Evolutionary conservation across 306 rosid species (phyloP), one percentile per base, ranked within the genome.

Genomic region (Delonix regia): DNA sequence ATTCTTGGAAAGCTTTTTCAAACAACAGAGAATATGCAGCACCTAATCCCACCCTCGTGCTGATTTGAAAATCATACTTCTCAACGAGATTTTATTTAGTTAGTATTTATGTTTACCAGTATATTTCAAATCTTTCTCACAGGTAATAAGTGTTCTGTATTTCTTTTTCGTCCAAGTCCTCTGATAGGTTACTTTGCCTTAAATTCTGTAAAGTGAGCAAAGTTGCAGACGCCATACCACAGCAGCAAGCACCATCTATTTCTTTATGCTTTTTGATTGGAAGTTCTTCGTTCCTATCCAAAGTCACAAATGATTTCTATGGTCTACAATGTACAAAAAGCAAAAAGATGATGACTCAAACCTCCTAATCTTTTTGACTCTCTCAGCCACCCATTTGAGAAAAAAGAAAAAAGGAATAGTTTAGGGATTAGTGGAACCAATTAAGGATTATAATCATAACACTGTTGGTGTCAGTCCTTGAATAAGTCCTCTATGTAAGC

Each of bases 281-380:
- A 86, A 78, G 81, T 61, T 78, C 86, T 77, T 81, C 73, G 77
- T 85, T 85, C 82, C 85, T 84, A 76, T 78, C 78, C 85, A 88
- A 83, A 86, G 89, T 78, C 84, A 69, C 76, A 72, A 77, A 86
- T 87, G 77, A 85, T 92, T 88, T 88, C 71, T 38, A 78, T 82
- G 93, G 93, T 82, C 93, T 83, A 82, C 90, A 83, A 81, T 84
- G 78, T 74, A 81, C 78, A 60, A 85, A 85, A 87, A 85, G 88
- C 83, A 85, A 87, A 83, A 85, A 64, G 70, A 64, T 38, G 90
- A 85, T 80, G 79, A 77, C 86, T 39, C 52, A 83, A 82, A 73
- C 77, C 84, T 33, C 86, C 27, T 44, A 4, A n/a, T 69, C 86
- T 82, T 85, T 88, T 87, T 87, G 88, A 87, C 88, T 75, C 73